phyloP scores from a whole-genome alignment of 106 monocot species.

The Narthecium ossifragum region DNA sequence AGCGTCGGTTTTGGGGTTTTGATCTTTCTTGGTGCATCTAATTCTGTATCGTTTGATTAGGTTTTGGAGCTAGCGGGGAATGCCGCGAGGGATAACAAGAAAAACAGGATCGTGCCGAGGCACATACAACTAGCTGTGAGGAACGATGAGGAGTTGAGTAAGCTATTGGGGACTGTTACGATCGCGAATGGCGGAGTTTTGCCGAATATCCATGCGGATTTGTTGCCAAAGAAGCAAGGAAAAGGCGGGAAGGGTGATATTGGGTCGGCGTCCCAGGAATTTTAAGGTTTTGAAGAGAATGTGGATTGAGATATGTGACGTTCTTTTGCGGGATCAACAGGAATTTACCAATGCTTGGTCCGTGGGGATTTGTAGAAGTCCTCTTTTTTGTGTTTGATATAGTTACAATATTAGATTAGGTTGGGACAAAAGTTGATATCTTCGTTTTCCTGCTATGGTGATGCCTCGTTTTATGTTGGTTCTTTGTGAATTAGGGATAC shows the following conservation, averaged over 20 bases:
- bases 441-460: background rate
- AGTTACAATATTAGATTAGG: too few species aligned
- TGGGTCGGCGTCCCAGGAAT: background rate
- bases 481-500: too few species aligned
- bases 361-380: background rate
- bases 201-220: background rate
- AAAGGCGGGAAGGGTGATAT: background rate
- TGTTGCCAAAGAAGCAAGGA: background rate
- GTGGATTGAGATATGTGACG: background rate
- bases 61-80: conserved; percentile 1
- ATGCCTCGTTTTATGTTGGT: too few species aligned
- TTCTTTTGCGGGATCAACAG: background rate
- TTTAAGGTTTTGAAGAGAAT: background rate
- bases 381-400: background rate
- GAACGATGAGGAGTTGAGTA: background rate
- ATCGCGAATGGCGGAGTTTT: background rate
- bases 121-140: background rate
- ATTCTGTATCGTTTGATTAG: background rate
- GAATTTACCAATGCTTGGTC: background rate
- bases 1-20: background rate
- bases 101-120: background rate
- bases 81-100: background rate
- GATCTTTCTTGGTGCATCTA: background rate
- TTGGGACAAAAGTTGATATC: background rate
- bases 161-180: background rate